Base-by-base conservation (phyloP, 257 asterid genomes). In the Paraleonurus japonicus region DNA sequence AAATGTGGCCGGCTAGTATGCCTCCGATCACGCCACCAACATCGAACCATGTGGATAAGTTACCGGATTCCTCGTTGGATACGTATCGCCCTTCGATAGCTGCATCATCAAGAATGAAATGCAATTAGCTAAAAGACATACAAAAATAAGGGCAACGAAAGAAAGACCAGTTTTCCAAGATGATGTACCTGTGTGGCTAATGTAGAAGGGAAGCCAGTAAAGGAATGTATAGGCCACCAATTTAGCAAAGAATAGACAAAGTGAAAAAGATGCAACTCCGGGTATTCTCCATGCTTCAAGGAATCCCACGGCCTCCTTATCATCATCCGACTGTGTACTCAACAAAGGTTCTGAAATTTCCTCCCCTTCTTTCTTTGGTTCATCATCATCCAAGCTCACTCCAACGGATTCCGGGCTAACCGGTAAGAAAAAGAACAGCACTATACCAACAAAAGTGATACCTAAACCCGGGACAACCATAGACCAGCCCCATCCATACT, bases 401-500 rank as follows among this genome's bases (percentile, higher is more conserved):
- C 90, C 96, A 8, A 89, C 91, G 0, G 88, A 60, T 8, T 85
- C 92, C 0, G 97, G 98, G 75, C 86, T 81, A 54, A 91, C 96
- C 0, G 98, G 96, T 37, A 94, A 83, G 71, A 92, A 78, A n/a
- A 87, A 68, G 78, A 89, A 90, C 4, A 95, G 84, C 20, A 92
- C 63, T 19, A 87, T n/a, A 0, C 96, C 98, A 26, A 83, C 65
- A 41, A 81, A 81, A 24, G 81, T 75, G 54, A 95, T 92, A 23
- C 88, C 88, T 19, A 83, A 57, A 27, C 97, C 99, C 1, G 99
- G 99, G 43, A 86, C 85, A 61, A 69, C 93, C 90, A 89, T 54
- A 1, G 99, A 95, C 97, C 96, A 95, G n/a, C 98, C 99, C 99
- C 99, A 95, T 20, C 99, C 99, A 59, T 89, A 84, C 75, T 78